Conservation (phyloP, 225 moss, liverwort and hornwort genomes). For the Straminergon stramineum region DNA sequence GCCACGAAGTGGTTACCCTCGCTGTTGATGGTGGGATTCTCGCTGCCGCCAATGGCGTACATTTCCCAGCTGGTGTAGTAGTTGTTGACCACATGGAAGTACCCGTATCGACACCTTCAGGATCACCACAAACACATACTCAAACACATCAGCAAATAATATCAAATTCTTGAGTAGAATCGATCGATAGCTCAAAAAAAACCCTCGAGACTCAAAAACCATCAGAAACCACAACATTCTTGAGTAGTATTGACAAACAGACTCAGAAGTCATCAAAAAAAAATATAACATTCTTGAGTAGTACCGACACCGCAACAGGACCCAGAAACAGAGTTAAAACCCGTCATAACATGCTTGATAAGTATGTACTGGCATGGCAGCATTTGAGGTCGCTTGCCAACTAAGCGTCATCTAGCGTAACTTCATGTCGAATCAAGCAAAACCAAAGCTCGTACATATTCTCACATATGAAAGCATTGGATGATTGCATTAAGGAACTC, state of each 20-base stretch:
- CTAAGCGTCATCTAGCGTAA: not conserved
- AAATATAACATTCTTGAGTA: not conserved
- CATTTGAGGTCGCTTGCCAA: no score
- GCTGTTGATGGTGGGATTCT: slow-evolving; percentile 68
- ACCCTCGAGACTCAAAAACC: not conserved
- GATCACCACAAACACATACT: not conserved
- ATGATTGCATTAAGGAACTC: not conserved
- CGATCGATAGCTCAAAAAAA: not conserved
- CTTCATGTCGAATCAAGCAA: not conserved
- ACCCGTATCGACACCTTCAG: slow-evolving; percentile 55
- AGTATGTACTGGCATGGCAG: not conserved
- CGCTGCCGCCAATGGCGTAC: slow-evolving; percentile 83
- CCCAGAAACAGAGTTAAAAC: not conserved
- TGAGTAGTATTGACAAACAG: no score
- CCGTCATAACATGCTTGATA: no score
- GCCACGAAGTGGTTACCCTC: slow-evolving; percentile 71
- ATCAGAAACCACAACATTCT: not conserved
- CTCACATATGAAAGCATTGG: not conserved
- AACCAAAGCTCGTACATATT: not conserved
- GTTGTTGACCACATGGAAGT: slow-evolving; percentile 81
- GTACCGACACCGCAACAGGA: not conserved
- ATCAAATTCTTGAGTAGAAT: not conserved
- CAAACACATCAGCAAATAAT: not conserved
- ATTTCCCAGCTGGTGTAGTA: slow-evolving; percentile 57
- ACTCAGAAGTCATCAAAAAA: not conserved